A percentile compares a stretch with the other conserved stretches of the same genome.
Conservation (phyloP, 441 rosid species). For the Adansonia rubrostipa region DNA sequence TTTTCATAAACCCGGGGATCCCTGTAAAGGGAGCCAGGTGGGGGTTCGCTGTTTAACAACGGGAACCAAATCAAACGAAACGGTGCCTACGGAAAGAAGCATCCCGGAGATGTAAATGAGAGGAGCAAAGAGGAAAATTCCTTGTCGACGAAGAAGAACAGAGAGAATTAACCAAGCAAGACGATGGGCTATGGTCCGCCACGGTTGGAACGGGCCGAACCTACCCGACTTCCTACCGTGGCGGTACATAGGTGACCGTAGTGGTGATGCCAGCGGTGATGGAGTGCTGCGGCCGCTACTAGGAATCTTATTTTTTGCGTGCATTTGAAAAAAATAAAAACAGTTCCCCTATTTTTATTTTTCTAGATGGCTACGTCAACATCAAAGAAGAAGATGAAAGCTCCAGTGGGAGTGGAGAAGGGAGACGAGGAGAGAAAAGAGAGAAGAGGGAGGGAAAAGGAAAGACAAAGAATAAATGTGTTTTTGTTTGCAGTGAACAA, state of each 20-base stretch:
- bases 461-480: neutral
- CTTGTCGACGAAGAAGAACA: slow-evolving; percentile 89
- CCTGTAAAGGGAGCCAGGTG: slow-evolving; percentile 85
- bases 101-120: slow-evolving; percentile 86
- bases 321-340: slow-evolving; percentile 57
- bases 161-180: slow-evolving; percentile 84
- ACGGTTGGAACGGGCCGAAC: slow-evolving; percentile 53
- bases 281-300: slow-evolving; percentile 93
- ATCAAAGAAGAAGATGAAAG: slow-evolving; percentile 23
- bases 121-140: slow-evolving; percentile 86
- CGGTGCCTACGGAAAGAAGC: slow-evolving; percentile 90
- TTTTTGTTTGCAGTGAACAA: slow-evolving; percentile 19
- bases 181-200: slow-evolving; percentile 70
- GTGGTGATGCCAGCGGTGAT: slow-evolving; percentile 92
- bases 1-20: slow-evolving; percentile 86
- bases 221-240: slow-evolving; percentile 61
- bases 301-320: slow-evolving; percentile 71
- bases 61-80: slow-evolving; percentile 78
- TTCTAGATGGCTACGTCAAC: slow-evolving; percentile 23
- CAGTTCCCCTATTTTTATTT: slow-evolving; percentile 2
- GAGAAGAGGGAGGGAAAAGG: slow-evolving; percentile 16
- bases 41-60: slow-evolving; percentile 55
- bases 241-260: slow-evolving; percentile 85
- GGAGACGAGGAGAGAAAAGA: neutral
- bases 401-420: neutral